Evolutionary conservation across 2,329 filamentous ascomycete genomes (phyloP), one percentile per base, ranked within the genome.

Genomic region (Diaporthe ilicicola): DNA sequence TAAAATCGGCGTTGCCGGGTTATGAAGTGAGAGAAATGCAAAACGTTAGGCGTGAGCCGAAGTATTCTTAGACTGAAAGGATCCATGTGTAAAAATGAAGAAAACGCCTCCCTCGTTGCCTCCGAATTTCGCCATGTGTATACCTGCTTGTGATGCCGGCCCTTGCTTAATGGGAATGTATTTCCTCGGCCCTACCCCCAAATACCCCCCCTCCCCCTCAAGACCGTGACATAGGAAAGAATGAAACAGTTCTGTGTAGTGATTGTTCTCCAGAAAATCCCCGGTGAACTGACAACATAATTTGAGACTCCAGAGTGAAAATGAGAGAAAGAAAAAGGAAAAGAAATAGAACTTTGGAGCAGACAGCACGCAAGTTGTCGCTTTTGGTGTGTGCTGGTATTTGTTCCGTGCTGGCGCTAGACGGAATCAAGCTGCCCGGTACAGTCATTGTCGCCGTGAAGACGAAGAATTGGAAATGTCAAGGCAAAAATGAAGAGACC

Each of bases 1-100:
- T 48, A 62, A n/a, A 17, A 34, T 19, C 22, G 59, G 12, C 48
- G 59, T 17, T 62, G 59, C 42, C 12, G 13, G 34, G 59, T 27
- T 62, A 24, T 34, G 34, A n/a, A 62, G 34, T 22, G 59, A 62
- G 59, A 62, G 59, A 62, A 62, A 62, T 17, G 42, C 42, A 48
- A 9, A 13, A 13, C 46, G 15, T 15, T 7, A 62, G 59, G 59
- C 59, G 59, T 62, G 59, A 62, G 59, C 59, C 59, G 37, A 29
- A 62, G 27, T 62, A 27, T 62, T 62, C 59, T 62, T 62, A 6
- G 34, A 46, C 46, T 10, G 29, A 62, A 46, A 46, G 27, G 19
- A 27, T 19, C 27, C 7, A 22, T 62, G 42, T 19, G 42, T 48
- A n/a, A 34, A 48, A 62, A 48, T 8, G 1, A 22, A 62, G n/a